These are phyloP conservation scores for Candida michaelii DNA, from an alignment of 805 yeast genomes.

Conservation along the genomic window DNA sequence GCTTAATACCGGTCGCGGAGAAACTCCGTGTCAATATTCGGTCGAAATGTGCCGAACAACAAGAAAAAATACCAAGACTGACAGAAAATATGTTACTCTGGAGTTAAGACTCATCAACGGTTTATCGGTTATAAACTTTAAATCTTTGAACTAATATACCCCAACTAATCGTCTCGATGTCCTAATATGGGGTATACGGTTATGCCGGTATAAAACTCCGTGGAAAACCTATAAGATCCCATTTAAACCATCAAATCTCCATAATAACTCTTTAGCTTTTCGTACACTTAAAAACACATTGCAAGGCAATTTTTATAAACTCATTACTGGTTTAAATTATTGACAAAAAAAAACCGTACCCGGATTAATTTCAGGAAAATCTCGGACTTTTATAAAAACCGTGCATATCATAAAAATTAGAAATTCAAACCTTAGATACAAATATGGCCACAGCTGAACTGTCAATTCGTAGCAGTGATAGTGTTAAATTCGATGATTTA, in stretches of 20 bases:
- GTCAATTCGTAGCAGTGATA: not conserved
- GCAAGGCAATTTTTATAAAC: not conserved
- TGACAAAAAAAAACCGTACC: constrained; percentile 1
- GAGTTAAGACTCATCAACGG: too few relatives aligned
- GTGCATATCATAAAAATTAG: not conserved
- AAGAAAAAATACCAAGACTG: not conserved
- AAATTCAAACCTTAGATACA: not conserved
- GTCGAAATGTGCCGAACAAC: not conserved
- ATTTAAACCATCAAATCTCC: not conserved
- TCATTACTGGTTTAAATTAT: not conserved
- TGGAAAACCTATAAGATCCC: not conserved
- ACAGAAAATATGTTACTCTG: not conserved
- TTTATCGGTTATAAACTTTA: too few relatives aligned
- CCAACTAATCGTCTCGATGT: too few relatives aligned
- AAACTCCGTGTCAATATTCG: not conserved
- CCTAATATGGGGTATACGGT: too few relatives aligned
- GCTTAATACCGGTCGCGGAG: too few relatives aligned
- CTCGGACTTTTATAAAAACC: constrained; percentile 1
- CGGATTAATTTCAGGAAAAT: not conserved
- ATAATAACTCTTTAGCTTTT: not conserved
- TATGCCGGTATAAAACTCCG: too few relatives aligned
- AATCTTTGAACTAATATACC: too few relatives aligned
- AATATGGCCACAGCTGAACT: not conserved
- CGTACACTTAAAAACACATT: too few relatives aligned
- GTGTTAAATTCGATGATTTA: constrained; percentile 6